Base-by-base conservation (phyloP, 208 protist species). In the Trypanosomatidae sp. region DNA sequence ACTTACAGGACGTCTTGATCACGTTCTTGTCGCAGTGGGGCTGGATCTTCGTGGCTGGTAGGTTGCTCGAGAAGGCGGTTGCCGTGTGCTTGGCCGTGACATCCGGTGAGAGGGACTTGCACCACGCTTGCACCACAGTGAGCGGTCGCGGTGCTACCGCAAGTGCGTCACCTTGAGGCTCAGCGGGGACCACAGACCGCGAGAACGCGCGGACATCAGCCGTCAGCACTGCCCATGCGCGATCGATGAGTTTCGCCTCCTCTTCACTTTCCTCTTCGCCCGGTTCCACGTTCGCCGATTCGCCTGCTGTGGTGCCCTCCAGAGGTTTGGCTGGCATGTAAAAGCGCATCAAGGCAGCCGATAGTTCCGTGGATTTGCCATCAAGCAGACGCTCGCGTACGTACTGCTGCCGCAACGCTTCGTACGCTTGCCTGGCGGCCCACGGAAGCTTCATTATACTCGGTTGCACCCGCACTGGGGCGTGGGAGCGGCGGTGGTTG, bases 181-280 rank as follows among this genome's bases (percentile, higher is more conserved):
- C 49, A 2, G 22, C 33, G 9, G 36, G 22, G n/a, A n/a, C n/a
- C 22, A 71, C 10, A 30, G 25, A 60, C 12, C 19, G 55, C 22
- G 39, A 36, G 22, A 72, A 33, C 5, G 68, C 50, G 5, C 55
- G 53, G 6, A n/a, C 64, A 25, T 80, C 75, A 52, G 44, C 65
- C 0, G 43, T 9, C n/a, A 80, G 69, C 15, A 69, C 69, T 10
- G 43, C 62, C 75, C 75, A 80, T 43, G 65, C 75, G n/a, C 69
- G 43, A 46, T 80, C 75, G 36, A 80, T 65, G 36, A 80, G 64
- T 28, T 28, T 47, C 8, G 55, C 50, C 53, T 80, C 75, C 43
- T 62, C 66, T 19, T 41, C 67, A 49, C 49, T 59, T 17, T 69
- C 66, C 15, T 25, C 28, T 10, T 44, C 7, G 47, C 28, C 17